phyloP scores from a whole-genome alignment of 2,329 filamentous ascomycete genomes.

The Fusarium bactridioides region DNA sequence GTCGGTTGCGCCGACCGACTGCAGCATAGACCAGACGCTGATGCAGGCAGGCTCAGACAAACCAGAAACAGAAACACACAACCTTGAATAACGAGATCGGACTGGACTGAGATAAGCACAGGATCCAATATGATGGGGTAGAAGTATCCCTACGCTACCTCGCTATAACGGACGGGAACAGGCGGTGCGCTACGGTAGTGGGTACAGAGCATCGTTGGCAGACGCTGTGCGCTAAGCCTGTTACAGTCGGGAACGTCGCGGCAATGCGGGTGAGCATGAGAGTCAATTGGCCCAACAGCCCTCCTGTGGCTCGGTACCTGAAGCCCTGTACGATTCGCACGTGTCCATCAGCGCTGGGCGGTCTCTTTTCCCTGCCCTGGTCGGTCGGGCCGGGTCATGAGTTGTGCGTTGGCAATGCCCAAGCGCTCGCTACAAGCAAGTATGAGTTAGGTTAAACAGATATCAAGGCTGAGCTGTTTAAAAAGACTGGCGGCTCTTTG shows the following conservation, averaged over 20 bases:
- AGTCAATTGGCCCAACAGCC: constrained; percentile 19
- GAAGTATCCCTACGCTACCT: constrained; percentile 26
- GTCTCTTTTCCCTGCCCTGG: constrained; percentile 8
- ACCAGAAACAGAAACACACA: constrained; percentile 15
- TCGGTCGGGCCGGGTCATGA: constrained; percentile 31
- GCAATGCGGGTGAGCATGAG: constrained; percentile 32
- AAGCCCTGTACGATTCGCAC: constrained; percentile 37
- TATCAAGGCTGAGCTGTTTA: constrained; percentile 6
- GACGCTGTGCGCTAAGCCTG: constrained; percentile 11
- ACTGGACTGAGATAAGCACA: constrained; percentile 35
- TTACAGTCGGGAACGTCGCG: constrained; percentile 11
- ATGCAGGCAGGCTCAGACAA: constrained; percentile 13
- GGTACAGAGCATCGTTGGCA: constrained; percentile 23
- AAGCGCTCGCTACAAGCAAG: constrained; percentile 26
- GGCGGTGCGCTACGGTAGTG: constrained; percentile 29
- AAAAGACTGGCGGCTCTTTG: background rate
- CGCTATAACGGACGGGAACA: constrained; percentile 27
- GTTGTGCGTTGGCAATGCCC: constrained; percentile 31
- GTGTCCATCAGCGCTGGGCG: constrained; percentile 24
- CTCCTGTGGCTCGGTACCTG: constrained; percentile 29
- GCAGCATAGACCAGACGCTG: constrained; percentile 5
- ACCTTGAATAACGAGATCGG: constrained; percentile 24
- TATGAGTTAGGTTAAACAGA: background rate
- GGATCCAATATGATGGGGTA: constrained; percentile 37
- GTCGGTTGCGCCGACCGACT: constrained; percentile 33